Conservation (phyloP, 1,139 yeast genomes). For the Taphrina sp. region DNA sequence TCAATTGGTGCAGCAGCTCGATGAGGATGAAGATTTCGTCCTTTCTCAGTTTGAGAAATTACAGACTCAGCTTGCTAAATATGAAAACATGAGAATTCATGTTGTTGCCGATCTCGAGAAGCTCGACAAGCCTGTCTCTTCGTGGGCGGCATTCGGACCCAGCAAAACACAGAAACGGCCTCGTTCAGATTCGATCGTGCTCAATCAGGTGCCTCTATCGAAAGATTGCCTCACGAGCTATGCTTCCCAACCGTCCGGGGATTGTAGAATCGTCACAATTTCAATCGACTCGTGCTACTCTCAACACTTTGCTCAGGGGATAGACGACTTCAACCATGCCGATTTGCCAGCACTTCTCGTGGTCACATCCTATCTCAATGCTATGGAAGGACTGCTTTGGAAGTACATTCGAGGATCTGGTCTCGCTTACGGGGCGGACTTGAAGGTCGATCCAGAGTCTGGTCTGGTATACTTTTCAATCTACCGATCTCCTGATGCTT, state of each 20-base stretch:
- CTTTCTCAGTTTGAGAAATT: slow-evolving; percentile 57
- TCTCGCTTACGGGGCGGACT: slow-evolving; percentile 81
- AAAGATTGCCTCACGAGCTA: slow-evolving; percentile 55
- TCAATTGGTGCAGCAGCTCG: slow-evolving; percentile 53
- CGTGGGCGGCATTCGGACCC: slow-evolving; percentile 53
- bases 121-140: slow-evolving; percentile 55
- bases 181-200: slow-evolving; percentile 29
- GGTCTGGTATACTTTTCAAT: slow-evolving; percentile 67
- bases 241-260: slow-evolving; percentile 53
- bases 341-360: slow-evolving; percentile 72
- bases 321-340: slow-evolving; percentile 60
- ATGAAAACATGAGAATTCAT: slow-evolving; percentile 64
- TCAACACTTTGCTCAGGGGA: slow-evolving; percentile 60
- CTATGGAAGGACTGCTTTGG: slow-evolving; percentile 98
- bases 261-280: slow-evolving; percentile 56
- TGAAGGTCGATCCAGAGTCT: slow-evolving; percentile 60
- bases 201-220: slow-evolving; percentile 53
- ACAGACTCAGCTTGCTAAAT: slow-evolving; percentile 56
- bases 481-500: slow-evolving; percentile 81
- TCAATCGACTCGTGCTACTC: slow-evolving; percentile 86
- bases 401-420: slow-evolving; percentile 95
- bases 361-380: slow-evolving; percentile 73
- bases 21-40: slow-evolving; percentile 51
- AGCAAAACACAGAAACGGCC: slow-evolving; percentile 18
- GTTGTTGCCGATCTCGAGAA: slow-evolving; percentile 65